Base-by-base conservation (phyloP, 1,284 basidiomycete genomes). In the Butyriboletus appendiculatus region DNA sequence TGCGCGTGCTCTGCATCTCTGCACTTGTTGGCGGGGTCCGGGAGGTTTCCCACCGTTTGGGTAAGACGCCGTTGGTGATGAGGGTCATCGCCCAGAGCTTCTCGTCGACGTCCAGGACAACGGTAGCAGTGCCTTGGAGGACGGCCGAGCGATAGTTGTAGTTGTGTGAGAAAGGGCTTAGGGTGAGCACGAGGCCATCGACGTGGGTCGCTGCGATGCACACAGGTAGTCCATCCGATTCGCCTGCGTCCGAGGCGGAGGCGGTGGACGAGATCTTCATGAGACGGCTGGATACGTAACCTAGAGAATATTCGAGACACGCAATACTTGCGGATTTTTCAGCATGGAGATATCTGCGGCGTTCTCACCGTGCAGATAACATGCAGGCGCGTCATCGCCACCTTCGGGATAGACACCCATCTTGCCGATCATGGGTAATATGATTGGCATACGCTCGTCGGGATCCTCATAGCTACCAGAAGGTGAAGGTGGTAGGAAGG, bases 371-470 rank as follows among this genome's bases (percentile, higher is more conserved):
- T 68, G 63, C 5, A 67, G 51, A 48, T 68, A 68, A 10, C 63
- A 65, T n/a, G 9, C 45, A 5, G 62, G 57, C 14, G 20, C 18
- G 7, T 51, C 47, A 24, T 65, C 55, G 1, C 7, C 18, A 12
- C 26, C 43, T 34, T 50, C 24, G 2, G 59, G 57, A 34, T 67
- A 65, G 14, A 61, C 22, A 4, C 50, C 66, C 1, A 65, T 48
- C 42, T 67, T 63, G 2, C 63, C 60, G 16, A 68, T 62, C 63
- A 65, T 67, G 14, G 64, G 63, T 20, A 68, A 26, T 55, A 67
- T 63, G 42, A 57, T 42, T 22, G 66, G 62, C n/a, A 48, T 51
- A 18, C 60, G 57, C 1, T 63, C 55, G 2, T 30, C 24, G 7
- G 47, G 52, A 26, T 59, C 56, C 1, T 61, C 60, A 26, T 56